Conservation (phyloP, 306 rosid genomes). For the apple (Malus domestica) region DNA sequence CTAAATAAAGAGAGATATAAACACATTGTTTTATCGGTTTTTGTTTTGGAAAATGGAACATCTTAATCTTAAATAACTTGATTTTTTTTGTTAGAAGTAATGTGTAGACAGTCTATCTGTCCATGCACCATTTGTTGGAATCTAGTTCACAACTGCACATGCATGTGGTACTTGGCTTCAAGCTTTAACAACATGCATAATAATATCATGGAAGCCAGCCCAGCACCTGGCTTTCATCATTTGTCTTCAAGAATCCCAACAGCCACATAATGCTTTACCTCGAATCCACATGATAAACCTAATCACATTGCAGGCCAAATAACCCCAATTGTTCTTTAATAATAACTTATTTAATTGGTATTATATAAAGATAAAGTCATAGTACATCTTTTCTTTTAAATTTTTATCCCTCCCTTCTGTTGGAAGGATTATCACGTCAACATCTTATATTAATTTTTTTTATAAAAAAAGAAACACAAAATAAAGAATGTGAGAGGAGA, state of each 20-base stretch:
- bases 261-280: background rate
- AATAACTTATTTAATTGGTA: too few species aligned
- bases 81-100: background rate
- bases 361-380: too few species aligned
- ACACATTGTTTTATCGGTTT: background rate
- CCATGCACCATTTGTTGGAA: background rate
- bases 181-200: background rate
- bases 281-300: background rate
- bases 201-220: background rate
- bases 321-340: too few species aligned
- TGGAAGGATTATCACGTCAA: too few species aligned
- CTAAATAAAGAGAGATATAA: background rate
- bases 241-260: background rate
- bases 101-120: background rate
- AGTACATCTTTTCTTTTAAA: too few species aligned
- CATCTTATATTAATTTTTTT: too few species aligned
- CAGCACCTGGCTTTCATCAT: background rate
- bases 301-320: too few species aligned
- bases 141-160: constrained; percentile 1
- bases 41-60: background rate
- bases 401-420: too few species aligned
- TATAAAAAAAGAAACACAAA: too few species aligned
- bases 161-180: background rate
- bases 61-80: background rate
- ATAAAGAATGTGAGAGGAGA: accelerated